Percentiles rank a stretch among this genome's conserved stretches.
phyloP scores from a whole-genome alignment of 345 rosid species.

The Salix arbutifolia region DNA sequence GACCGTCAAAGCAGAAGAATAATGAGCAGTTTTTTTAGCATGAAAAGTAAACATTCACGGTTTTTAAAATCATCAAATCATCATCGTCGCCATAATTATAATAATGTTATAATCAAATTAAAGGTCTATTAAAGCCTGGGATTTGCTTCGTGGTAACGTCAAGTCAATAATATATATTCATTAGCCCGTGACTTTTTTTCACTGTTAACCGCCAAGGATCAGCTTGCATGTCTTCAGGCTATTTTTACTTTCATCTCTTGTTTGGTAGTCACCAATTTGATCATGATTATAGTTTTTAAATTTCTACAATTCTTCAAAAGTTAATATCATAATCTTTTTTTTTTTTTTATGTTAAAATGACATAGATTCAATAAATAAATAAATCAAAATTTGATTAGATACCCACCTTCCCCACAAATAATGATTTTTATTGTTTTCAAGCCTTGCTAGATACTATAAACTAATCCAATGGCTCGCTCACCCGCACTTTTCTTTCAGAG shows the following conservation, averaged over 20 bases:
- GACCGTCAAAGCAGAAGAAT: conserved; percentile 18
- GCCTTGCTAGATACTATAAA: conserved; percentile 11
- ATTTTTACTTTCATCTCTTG: no score
- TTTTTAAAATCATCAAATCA: neutral
- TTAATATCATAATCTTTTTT: no score
- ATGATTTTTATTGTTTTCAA: neutral
- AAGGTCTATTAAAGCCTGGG: neutral
- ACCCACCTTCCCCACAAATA: neutral
- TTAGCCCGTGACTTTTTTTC: neutral
- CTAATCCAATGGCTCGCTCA: neutral
- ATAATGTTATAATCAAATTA: neutral
- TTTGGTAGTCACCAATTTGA: no score
- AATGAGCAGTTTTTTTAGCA: neutral
- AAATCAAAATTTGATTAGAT: neutral
- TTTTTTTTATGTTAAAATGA: neutral
- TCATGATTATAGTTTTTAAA: no score
- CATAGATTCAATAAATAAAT: neutral
- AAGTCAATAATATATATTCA: conserved; percentile 7
- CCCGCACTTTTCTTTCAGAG: conserved; percentile 11
- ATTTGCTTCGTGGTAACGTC: conserved; percentile 38
- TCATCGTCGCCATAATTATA: conserved; percentile 7
- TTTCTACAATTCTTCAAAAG: no score
- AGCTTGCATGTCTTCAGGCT: no score
- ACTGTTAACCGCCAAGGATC: no score
- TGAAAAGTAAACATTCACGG: neutral